Percentiles rank a stretch among this genome's conserved stretches.
phyloP scores from a whole-genome alignment of 169 alveolate species.

The Pseudocohnilembus persalinus region DNA sequence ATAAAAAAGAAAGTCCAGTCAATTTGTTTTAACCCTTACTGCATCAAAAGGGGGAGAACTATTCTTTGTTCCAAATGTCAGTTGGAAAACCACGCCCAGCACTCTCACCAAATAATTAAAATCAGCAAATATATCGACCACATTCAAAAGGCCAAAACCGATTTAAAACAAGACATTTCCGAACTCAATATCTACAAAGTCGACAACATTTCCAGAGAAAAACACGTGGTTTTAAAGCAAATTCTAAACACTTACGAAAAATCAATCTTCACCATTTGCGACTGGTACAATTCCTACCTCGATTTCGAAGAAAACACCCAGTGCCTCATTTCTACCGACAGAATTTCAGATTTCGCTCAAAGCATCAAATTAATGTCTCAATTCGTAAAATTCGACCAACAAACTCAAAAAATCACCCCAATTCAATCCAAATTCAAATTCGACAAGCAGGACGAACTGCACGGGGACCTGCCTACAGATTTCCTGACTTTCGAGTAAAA shows the following conservation, averaged over 20 bases:
- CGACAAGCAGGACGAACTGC: neutral
- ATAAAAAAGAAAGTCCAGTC: neutral
- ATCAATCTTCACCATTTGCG: neutral
- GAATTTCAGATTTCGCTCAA: neutral
- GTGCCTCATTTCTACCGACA: neutral
- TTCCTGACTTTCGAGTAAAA: too few species aligned
- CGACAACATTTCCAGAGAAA: neutral
- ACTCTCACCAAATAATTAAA: neutral
- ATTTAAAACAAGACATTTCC: too few species aligned
- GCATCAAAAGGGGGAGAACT: neutral
- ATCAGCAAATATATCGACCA: neutral
- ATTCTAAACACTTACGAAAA: neutral
- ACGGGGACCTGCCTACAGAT: neutral
- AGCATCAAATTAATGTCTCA: neutral
- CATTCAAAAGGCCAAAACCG: too few species aligned
- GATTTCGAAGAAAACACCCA: neutral
- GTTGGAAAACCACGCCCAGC: neutral
- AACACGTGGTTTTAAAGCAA: neutral
- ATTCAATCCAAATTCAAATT: too few species aligned
- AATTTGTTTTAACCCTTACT: neutral
- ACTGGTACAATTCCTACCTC: neutral
- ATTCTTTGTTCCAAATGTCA: neutral
- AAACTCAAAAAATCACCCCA: neutral
- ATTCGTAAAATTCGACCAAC: neutral
- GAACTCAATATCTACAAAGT: neutral